Base-by-base conservation (phyloP, 2,329 filamentous ascomycete genomes). In the Sporothrix protearum region DNA sequence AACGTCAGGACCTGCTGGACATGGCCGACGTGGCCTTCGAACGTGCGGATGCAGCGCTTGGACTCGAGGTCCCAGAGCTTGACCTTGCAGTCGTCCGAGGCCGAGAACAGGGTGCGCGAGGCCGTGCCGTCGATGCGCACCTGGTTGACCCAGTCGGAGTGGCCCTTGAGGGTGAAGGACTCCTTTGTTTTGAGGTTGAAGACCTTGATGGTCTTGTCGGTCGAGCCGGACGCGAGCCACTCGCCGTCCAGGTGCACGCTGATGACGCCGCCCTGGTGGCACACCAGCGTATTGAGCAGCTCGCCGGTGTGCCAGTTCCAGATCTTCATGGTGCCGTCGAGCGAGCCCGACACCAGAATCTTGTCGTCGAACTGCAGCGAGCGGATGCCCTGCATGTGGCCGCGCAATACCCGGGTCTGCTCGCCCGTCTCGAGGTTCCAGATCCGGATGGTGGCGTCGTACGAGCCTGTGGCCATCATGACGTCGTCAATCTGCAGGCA, bases 281-380 rank as follows among this genome's bases (percentile, higher is more conserved):
- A 91, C 14, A 87, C 86, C 70, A 97, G 89, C 0, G 91, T 97
- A 66, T 91, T 92, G 71, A 97, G 86, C 76, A 93, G 94, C 76
- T 93, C 88, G 63, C 96, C 96, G 0, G 93, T 97, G 73, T 92
- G 88, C 94, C 94, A 97, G 78, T 99, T 97, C 96, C 96, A 99
- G 45, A 99, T 89, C 79, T 92, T 94, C 77, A 99, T 87, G 4
- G 91, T 97, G 66, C 89, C 87, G 80, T 98, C 96, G 71, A 97
- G 85, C 78, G 92, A 94, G 68, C 94, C 96, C 71, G 92, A 96
- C 78, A 97, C 94, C 73, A 99, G 86, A 77, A 96, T 96, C 71
- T 88, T 90, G 75, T 97, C 93, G 77, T 97, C 94, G 77, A 98
- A 98, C 78, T 98, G 94, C 49, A 99, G 85, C 71, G 94, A 92